Percentiles rank a stretch among this genome's conserved stretches.
These are phyloP conservation scores for Cyclostephanos invisitatus DNA, from an alignment of 108 stramenopile species.

Conservation along the genomic window DNA sequence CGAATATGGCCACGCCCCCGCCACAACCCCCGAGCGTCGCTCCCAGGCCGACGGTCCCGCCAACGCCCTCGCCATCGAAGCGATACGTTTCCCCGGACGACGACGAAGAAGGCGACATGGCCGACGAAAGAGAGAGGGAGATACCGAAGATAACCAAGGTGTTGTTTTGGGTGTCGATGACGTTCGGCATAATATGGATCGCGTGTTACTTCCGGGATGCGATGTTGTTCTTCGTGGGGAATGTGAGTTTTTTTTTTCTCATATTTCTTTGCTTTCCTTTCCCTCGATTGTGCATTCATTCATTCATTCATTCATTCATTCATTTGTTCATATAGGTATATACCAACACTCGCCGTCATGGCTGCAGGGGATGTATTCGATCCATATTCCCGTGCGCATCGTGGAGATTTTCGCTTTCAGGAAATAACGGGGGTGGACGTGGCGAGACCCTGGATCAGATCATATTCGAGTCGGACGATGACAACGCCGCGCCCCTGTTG, in stretches of 20 bases:
- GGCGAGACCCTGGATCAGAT: slow-evolving; percentile 42
- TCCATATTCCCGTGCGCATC: slow-evolving; percentile 32
- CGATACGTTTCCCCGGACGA: slow-evolving; percentile 19
- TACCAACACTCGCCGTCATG: slow-evolving; percentile 38
- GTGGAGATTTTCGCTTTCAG: slow-evolving; percentile 6
- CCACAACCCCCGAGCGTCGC: neutral
- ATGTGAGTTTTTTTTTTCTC: slow-evolving; percentile 13
- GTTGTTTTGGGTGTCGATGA: neutral
- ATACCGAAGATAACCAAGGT: neutral
- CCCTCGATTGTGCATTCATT: neutral
- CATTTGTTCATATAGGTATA: slow-evolving; percentile 7
- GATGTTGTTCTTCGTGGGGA: slow-evolving; percentile 39
- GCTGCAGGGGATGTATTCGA: slow-evolving; percentile 34
- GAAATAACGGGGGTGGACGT: neutral
- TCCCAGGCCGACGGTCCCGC: neutral
- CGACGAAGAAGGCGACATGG: slow-evolving; percentile 24
- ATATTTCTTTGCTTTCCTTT: neutral
- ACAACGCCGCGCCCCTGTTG: neutral
- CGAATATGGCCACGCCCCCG: no score
- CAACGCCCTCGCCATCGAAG: slow-evolving; percentile 27
- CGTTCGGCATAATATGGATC: slow-evolving; percentile 16
- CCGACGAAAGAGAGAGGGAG: slow-evolving; percentile 3
- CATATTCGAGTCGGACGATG: slow-evolving; percentile 40
- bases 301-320: no score
- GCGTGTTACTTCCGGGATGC: slow-evolving; percentile 32